Conservation (phyloP, 108 stramenopile species). For the Discostella stelligeroides region DNA sequence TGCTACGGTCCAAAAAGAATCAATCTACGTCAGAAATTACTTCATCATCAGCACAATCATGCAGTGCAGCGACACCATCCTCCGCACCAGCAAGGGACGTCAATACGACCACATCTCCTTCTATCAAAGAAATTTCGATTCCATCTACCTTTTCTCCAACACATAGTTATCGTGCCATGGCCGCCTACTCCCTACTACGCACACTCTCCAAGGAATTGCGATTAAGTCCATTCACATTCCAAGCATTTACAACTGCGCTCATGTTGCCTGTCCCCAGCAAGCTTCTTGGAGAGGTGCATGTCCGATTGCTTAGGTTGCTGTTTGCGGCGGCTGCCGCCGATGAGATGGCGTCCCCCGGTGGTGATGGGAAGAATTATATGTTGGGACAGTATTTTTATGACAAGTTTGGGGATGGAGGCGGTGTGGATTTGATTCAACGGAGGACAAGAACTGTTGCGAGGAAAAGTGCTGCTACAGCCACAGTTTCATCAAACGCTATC, state of each 20-base stretch:
- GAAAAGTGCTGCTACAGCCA: too few species aligned
- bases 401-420: constrained; percentile 43
- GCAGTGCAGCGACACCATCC: neutral
- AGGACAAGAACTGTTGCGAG: neutral
- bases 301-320: constrained; percentile 64
- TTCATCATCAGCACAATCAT: neutral
- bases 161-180: constrained; percentile 62
- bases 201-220: constrained; percentile 69
- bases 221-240: constrained; percentile 76
- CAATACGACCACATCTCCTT: too few species aligned
- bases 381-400: constrained; percentile 60
- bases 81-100: neutral
- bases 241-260: constrained; percentile 71
- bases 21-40: too few species aligned
- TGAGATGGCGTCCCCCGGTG: neutral
- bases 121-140: constrained; percentile 26
- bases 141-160: constrained; percentile 27
- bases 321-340: constrained; percentile 43
- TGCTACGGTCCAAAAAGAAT: too few species aligned
- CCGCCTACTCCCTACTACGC: constrained; percentile 75
- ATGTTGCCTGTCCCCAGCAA: constrained; percentile 65
- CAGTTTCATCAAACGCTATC: too few species aligned
- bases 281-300: constrained; percentile 77
- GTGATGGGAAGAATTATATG: constrained; percentile 1
- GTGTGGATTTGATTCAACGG: constrained; percentile 15